A percentile compares a stretch with the other conserved stretches of the same genome.
phyloP scores from a whole-genome alignment of 2,329 filamentous ascomycete genomes.

The Aspergillus sp. region DNA sequence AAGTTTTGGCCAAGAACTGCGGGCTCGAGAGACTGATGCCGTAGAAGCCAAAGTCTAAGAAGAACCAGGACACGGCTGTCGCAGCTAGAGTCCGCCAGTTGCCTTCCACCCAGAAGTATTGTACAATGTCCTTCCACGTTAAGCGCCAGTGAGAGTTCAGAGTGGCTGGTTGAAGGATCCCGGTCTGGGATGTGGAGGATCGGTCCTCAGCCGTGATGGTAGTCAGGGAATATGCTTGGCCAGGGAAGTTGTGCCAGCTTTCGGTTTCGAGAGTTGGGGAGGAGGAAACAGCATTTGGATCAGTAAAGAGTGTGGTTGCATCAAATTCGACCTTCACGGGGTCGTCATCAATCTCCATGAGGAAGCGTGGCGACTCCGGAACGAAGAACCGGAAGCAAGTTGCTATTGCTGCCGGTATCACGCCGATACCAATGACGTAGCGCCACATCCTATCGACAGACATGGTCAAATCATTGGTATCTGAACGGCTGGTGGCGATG shows the following conservation, averaged over 20 bases:
- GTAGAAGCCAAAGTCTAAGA: slow-evolving; percentile 61
- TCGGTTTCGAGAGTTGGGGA: slow-evolving; percentile 30
- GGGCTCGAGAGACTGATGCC: slow-evolving; percentile 54
- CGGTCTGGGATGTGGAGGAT: slow-evolving; percentile 23
- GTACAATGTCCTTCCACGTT: slow-evolving; percentile 39
- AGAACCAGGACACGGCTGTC: slow-evolving; percentile 56
- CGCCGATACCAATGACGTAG: slow-evolving; percentile 66
- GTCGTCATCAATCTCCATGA: slow-evolving; percentile 65
- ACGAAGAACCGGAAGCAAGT: slow-evolving; percentile 68
- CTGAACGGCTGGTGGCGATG: slow-evolving; percentile 32
- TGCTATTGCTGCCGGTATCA: slow-evolving; percentile 63
- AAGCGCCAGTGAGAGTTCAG: slow-evolving; percentile 46
- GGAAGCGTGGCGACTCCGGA: slow-evolving; percentile 66
- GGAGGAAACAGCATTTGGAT: slow-evolving; percentile 18
- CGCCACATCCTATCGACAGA: slow-evolving; percentile 65
- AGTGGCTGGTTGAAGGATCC: slow-evolving; percentile 37
- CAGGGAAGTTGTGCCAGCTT: slow-evolving; percentile 24
- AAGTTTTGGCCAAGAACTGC: slow-evolving; percentile 45
- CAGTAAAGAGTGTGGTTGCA: slow-evolving; percentile 60
- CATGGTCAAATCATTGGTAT: slow-evolving; percentile 31
- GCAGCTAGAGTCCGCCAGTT: slow-evolving; percentile 47
- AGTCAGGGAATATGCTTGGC: slow-evolving; percentile 30
- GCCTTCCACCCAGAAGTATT: slow-evolving; percentile 46
- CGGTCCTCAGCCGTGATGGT: slow-evolving; percentile 26
- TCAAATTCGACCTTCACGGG: slow-evolving; percentile 60